phyloP scores from a whole-genome alignment of 2,329 filamentous ascomycete species.

The Fusarium subglutinans region DNA sequence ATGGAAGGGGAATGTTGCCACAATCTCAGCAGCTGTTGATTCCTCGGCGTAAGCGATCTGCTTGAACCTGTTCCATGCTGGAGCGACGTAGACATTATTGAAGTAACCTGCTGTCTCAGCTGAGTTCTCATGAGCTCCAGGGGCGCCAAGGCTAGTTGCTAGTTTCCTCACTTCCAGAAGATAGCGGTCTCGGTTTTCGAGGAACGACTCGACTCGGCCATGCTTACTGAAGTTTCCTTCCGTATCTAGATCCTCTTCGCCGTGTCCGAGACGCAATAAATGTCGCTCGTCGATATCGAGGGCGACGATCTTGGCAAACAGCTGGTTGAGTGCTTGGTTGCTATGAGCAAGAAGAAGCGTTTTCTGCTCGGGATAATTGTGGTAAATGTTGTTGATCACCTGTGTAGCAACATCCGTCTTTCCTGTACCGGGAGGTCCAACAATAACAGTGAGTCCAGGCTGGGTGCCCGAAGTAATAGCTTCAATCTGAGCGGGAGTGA shows the following conservation, averaged over 20 bases:
- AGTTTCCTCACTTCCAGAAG: slow-evolving; percentile 87
- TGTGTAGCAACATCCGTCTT: slow-evolving; percentile 99
- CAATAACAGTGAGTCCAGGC: slow-evolving; percentile 90
- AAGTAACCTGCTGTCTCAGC: slow-evolving; percentile 98
- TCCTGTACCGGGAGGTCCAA: slow-evolving; percentile 94
- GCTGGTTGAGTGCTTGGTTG: slow-evolving; percentile 96
- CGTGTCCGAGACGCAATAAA: slow-evolving; percentile 89
- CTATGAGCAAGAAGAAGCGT: slow-evolving; percentile 95
- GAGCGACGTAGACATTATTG: slow-evolving; percentile 88
- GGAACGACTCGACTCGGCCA: slow-evolving; percentile 92
- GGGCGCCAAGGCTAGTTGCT: slow-evolving; percentile 83
- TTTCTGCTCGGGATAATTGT: slow-evolving; percentile 93
- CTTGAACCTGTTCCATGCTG: slow-evolving; percentile 88
- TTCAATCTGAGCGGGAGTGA: slow-evolving; percentile 90
- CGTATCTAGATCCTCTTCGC: slow-evolving; percentile 91
- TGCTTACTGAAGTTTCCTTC: slow-evolving; percentile 92
- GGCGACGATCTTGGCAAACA: slow-evolving; percentile 97
- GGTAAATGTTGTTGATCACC: slow-evolving; percentile 98
- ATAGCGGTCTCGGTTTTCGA: slow-evolving; percentile 83
- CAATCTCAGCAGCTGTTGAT: slow-evolving; percentile 68
- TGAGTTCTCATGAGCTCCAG: slow-evolving; percentile 94
- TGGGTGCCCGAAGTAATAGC: slow-evolving; percentile 95
- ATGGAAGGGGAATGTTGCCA: slow-evolving; percentile 85
- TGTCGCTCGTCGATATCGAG: slow-evolving; percentile 96
- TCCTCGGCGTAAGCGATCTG: slow-evolving; percentile 63